Evolutionary conservation across 768 basidiomycete species (phyloP).

Genomic region (Rhizopogon sp.): DNA sequence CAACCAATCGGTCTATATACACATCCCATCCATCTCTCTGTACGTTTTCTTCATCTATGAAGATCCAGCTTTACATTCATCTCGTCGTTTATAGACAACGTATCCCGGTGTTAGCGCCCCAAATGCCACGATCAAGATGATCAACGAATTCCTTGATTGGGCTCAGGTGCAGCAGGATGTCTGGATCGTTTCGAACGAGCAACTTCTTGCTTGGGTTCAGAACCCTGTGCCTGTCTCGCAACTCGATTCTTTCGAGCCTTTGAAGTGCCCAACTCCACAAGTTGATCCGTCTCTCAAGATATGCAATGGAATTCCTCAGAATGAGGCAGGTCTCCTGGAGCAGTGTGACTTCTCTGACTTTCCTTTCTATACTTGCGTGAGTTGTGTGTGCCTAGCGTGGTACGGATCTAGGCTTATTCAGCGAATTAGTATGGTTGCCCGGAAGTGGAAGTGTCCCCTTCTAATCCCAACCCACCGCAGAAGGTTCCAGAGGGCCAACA

Average conservation of each 20-base stretch:
- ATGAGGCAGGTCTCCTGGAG: slow-evolving; percentile 55
- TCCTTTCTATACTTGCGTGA: slow-evolving; percentile 75
- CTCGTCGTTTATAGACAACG: slow-evolving; percentile 32
- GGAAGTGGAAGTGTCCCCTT: slow-evolving; percentile 40
- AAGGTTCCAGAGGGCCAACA: slow-evolving; percentile 38
- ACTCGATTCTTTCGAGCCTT: slow-evolving; percentile 44
- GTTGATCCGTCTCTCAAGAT: slow-evolving; percentile 51
- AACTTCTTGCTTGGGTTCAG: slow-evolving; percentile 70
- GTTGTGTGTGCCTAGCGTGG: slow-evolving; percentile 18
- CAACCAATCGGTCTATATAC: slow-evolving; percentile 81
- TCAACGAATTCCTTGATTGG: slow-evolving; percentile 80
- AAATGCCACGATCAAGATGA: slow-evolving; percentile 61
- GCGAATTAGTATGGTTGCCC: slow-evolving; percentile 69
- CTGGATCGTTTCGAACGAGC: slow-evolving; percentile 69
- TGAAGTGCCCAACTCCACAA: slow-evolving; percentile 62
- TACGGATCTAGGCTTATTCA: neutral
- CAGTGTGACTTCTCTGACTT: slow-evolving; percentile 69
- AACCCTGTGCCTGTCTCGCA: slow-evolving; percentile 63
- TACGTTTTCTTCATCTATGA: slow-evolving; percentile 11
- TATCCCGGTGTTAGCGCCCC: slow-evolving; percentile 55
- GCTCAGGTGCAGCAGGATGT: slow-evolving; percentile 66
- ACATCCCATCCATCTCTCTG: slow-evolving; percentile 74
- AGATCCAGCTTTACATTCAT: neutral
- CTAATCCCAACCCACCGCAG: slow-evolving; percentile 66
- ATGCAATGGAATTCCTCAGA: slow-evolving; percentile 72